These are phyloP conservation scores for Achaetomiella virescens DNA, from an alignment of 495 filamentous ascomycete species.

Conservation along the genomic window DNA sequence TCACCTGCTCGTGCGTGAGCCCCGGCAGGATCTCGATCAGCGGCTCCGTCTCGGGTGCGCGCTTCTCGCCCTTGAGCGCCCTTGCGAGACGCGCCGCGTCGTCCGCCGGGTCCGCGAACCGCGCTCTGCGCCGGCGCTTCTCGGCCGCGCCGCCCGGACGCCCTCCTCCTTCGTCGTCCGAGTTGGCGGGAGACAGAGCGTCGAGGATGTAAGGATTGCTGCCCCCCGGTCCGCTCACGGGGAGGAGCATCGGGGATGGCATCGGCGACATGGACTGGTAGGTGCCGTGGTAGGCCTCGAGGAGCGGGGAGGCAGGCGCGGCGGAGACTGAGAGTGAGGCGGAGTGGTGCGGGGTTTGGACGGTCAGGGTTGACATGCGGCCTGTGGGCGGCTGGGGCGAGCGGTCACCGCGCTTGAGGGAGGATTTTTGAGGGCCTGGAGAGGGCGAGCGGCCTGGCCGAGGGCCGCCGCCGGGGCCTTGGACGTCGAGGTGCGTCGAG, in stretches of 20 bases:
- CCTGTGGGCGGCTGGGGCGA: constrained; percentile 44
- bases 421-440: constrained; percentile 26
- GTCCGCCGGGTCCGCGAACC: constrained; percentile 69
- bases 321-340: constrained; percentile 41
- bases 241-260: constrained; percentile 65
- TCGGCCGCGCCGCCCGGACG: constrained; percentile 18
- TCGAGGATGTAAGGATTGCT: constrained; percentile 29
- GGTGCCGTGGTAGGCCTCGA: constrained; percentile 90
- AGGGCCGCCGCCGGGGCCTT: constrained; percentile 20
- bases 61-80: constrained; percentile 63
- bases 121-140: constrained; percentile 49
- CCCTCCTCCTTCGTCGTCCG: constrained; percentile 40
- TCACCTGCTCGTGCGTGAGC: constrained; percentile 76
- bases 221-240: constrained; percentile 20
- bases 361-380: constrained; percentile 42
- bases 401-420: constrained; percentile 39
- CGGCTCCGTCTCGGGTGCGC: constrained; percentile 57
- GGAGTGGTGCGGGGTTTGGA: constrained; percentile 38
- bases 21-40: constrained; percentile 80
- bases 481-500: constrained; percentile 14
- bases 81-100: constrained; percentile 71
- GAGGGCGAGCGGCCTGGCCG: constrained; percentile 22
- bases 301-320: constrained; percentile 71
- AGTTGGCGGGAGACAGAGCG: constrained; percentile 37
- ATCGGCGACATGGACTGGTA: constrained; percentile 95